Conservation (phyloP, 306 rosid species). For the Dryas drummondii region DNA sequence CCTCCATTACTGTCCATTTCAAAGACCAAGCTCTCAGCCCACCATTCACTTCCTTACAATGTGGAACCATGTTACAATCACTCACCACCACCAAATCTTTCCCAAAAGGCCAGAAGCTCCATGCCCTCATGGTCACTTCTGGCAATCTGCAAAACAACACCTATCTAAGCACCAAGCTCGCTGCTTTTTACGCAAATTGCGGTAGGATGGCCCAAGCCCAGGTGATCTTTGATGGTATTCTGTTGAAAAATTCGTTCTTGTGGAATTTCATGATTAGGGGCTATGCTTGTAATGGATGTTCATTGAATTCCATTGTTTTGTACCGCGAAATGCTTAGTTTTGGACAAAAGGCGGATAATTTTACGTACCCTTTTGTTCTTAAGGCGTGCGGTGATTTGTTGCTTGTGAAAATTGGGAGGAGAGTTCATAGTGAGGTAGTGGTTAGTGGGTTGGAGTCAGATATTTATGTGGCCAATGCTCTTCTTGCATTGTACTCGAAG, state of each 20-base stretch:
- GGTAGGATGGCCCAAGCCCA: slow-evolving; percentile 46
- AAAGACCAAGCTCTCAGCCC: slow-evolving; percentile 7
- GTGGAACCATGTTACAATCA: slow-evolving; percentile 50
- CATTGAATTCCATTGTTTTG: slow-evolving; percentile 33
- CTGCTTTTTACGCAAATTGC: slow-evolving; percentile 51
- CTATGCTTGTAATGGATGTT: slow-evolving; percentile 35
- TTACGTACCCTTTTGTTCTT: slow-evolving; percentile 60
- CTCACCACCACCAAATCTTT: slow-evolving; percentile 46
- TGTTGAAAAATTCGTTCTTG: slow-evolving; percentile 41
- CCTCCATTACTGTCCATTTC: slow-evolving; percentile 6
- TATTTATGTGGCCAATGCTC: slow-evolving; percentile 53
- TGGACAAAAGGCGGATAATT: slow-evolving; percentile 48
- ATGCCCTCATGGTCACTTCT: slow-evolving; percentile 34
- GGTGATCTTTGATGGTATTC: slow-evolving; percentile 36
- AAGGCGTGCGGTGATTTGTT: slow-evolving; percentile 59
- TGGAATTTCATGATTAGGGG: slow-evolving; percentile 62
- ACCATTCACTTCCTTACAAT: slow-evolving; percentile 47
- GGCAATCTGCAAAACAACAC: slow-evolving; percentile 45
- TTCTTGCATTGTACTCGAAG: slow-evolving; percentile 41
- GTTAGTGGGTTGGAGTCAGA: slow-evolving; percentile 47
- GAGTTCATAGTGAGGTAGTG: slow-evolving; percentile 49
- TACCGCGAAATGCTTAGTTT: slow-evolving; percentile 46
- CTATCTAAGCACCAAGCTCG: slow-evolving; percentile 50
- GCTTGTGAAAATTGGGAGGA: slow-evolving; percentile 38
- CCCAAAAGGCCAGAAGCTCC: slow-evolving; percentile 47